A percentile compares a stretch with the other conserved stretches of the same genome.
These are phyloP conservation scores for Ilyonectria destructans DNA, from an alignment of 2,329 filamentous ascomycete genomes.

Conservation along the genomic window DNA sequence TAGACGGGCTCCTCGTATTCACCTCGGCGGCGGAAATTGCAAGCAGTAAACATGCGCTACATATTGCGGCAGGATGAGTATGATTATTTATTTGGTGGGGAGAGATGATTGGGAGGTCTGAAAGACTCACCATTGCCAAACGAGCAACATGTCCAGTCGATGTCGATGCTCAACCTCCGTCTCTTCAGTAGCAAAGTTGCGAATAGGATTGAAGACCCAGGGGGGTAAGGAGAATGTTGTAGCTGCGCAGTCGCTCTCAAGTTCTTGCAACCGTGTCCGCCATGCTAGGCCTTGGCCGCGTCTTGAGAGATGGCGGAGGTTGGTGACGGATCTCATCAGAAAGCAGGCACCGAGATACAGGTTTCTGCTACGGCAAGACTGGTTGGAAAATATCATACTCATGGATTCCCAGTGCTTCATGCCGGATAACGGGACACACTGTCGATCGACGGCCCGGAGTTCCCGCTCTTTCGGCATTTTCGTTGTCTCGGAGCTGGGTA, in stretches of 20 bases:
- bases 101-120: not conserved
- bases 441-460: not conserved
- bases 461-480: too few species aligned
- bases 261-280: not conserved
- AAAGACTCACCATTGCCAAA: not conserved
- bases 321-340: not conserved
- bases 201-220: not conserved
- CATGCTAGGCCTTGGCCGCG: not conserved
- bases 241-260: constrained; percentile 1
- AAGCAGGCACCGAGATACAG: not conserved
- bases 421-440: not conserved
- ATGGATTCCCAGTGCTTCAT: not conserved
- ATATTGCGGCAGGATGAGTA: not conserved
- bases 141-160: not conserved
- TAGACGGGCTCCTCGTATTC: not conserved
- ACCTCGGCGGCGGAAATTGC: not conserved
- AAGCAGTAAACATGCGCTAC: not conserved
- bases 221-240: not conserved
- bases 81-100: not conserved
- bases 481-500: not conserved
- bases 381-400: constrained; percentile 2
- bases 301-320: not conserved
- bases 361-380: not conserved
- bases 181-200: not conserved
- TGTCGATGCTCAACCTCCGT: not conserved